phyloP scores from a whole-genome alignment of 305 asterid genomes.

The Andrographis paniculata region DNA sequence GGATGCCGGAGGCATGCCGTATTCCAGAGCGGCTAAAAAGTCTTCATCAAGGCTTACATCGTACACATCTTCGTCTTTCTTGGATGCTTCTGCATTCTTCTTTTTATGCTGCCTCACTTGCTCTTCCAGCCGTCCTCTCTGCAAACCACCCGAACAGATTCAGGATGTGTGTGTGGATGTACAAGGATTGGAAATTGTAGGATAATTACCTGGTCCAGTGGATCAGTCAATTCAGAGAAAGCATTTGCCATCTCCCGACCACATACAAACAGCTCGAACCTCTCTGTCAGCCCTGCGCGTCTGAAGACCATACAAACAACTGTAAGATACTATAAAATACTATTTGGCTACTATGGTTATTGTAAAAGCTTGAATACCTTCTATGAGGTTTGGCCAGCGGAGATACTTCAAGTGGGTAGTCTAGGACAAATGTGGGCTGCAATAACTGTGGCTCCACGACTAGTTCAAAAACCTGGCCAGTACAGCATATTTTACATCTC shows the following conservation, averaged over 20 bases:
- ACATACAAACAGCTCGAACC: slow-evolving; percentile 92
- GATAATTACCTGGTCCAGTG: slow-evolving; percentile 91
- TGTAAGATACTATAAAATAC: no score
- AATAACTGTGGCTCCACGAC: slow-evolving; percentile 72
- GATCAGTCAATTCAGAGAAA: slow-evolving; percentile 96
- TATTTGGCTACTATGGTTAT: no score
- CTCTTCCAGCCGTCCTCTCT: slow-evolving; percentile 90
- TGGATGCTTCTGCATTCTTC: slow-evolving; percentile 34
- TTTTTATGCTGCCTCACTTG: slow-evolving; percentile 89
- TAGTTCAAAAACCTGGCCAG: slow-evolving; percentile 71
- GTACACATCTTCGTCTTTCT: slow-evolving; percentile 37
- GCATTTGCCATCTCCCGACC: slow-evolving; percentile 98
- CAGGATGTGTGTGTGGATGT: no score
- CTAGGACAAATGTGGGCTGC: slow-evolving; percentile 96
- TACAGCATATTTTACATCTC: slow-evolving; percentile 3
- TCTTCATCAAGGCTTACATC: slow-evolving; percentile 91
- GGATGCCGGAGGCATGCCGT: slow-evolving; percentile 99
- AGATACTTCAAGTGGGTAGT: slow-evolving; percentile 91
- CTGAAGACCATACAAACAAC: slow-evolving; percentile 26
- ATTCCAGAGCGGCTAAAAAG: slow-evolving; percentile 86
- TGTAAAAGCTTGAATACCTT: slow-evolving; percentile 39
- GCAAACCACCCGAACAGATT: slow-evolving; percentile 14
- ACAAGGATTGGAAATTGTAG: no score
- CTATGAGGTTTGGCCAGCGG: slow-evolving; percentile 98
- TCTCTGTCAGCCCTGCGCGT: slow-evolving; percentile 80